phyloP scores from a whole-genome alignment of 257 asterid species.

The Mentha longifolia region DNA sequence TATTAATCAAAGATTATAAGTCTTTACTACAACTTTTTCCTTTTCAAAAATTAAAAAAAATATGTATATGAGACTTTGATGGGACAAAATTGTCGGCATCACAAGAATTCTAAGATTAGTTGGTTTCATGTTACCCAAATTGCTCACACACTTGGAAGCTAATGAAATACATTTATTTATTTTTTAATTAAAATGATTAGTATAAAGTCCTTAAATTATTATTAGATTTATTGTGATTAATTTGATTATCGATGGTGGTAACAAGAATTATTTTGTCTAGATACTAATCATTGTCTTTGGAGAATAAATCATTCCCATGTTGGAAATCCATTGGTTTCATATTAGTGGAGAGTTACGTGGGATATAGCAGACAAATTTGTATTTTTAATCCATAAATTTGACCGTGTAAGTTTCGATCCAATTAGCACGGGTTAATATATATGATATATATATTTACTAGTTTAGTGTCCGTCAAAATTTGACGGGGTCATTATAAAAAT shows the following conservation, averaged over 20 bases:
- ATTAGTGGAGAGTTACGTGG: slow-evolving; percentile 9
- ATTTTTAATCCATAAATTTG: neutral
- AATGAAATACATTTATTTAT: neutral
- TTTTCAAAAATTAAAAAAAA: no score
- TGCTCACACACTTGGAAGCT: neutral
- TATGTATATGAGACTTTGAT: neutral
- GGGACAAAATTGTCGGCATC: neutral
- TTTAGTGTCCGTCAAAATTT: no score
- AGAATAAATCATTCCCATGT: neutral
- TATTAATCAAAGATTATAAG: neutral
- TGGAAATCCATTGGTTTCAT: neutral
- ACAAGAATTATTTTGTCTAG: neutral
- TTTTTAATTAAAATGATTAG: neutral
- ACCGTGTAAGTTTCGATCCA: neutral
- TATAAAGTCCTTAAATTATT: neutral
- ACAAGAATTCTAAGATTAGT: neutral
- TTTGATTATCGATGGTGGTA: neutral
- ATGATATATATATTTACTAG: no score
- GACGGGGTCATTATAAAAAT: no score
- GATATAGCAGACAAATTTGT: neutral
- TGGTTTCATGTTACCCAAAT: neutral
- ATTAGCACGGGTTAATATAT: no score
- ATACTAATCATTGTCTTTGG: neutral
- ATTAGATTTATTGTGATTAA: neutral
- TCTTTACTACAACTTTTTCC: neutral